Evolutionary conservation across 192 early-diverging fungal species (phyloP).

Genomic region (Gonapodya prolifera): DNA sequence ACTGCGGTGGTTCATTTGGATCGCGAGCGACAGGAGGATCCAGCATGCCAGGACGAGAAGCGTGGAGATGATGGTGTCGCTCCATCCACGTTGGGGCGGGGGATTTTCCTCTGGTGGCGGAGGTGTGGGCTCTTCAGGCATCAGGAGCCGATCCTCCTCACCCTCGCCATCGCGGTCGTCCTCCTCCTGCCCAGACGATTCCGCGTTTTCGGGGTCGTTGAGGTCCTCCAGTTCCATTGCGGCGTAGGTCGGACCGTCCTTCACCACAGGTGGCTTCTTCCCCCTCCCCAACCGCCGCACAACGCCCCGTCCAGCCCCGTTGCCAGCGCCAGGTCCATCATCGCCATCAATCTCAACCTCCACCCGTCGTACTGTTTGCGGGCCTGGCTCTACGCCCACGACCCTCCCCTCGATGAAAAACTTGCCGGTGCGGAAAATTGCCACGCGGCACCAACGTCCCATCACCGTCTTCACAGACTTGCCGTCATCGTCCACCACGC

Average conservation of each 20-base stretch:
- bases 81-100: background rate
- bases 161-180: background rate
- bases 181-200: too few relatives aligned
- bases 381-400: background rate
- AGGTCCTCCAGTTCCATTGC: background rate
- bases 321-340: background rate
- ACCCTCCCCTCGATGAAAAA: background rate
- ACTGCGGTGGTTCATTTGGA: background rate
- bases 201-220: background rate
- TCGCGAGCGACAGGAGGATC: background rate
- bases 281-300: background rate
- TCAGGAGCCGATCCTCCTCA: background rate
- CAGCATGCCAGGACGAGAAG: background rate
- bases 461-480: background rate
- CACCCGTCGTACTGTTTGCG: background rate
- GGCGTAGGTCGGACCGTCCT: background rate
- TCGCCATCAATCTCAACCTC: background rate
- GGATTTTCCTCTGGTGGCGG: too few relatives aligned
- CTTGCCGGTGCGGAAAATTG: background rate
- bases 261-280: background rate
- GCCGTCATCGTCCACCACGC: conserved; percentile 16
- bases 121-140: background rate
- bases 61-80: background rate
- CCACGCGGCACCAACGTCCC: background rate
- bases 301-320: background rate